phyloP scores from a whole-genome alignment of 2,329 filamentous ascomycete species.

The Paecilomyces dactylethromorphus region DNA sequence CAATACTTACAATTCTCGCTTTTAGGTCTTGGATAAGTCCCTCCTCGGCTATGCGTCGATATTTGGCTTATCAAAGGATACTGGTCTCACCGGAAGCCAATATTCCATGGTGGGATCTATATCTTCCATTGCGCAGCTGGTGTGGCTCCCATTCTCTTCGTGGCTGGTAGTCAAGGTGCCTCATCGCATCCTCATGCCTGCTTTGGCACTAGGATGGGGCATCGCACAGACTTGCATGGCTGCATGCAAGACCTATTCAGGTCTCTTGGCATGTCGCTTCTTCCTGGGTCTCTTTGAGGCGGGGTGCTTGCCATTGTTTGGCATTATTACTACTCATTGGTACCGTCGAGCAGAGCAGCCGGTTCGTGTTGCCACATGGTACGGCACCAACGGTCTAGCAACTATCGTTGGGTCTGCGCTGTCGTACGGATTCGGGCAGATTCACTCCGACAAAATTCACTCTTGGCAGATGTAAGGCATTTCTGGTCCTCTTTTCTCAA shows the following conservation, averaged over 20 bases:
- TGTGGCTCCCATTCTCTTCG: constrained; percentile 55
- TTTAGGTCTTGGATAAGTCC: constrained; percentile 50
- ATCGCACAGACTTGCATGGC: constrained; percentile 44
- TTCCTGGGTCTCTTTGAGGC: constrained; percentile 50
- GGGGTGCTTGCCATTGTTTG: constrained; percentile 42
- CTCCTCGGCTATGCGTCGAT: constrained; percentile 54
- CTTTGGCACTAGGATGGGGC: constrained; percentile 42
- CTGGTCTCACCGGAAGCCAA: constrained; percentile 45
- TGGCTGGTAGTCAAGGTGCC: constrained; percentile 57
- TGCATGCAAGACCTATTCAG: constrained; percentile 39
- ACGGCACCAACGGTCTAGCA: constrained; percentile 54
- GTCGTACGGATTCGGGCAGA: constrained; percentile 53
- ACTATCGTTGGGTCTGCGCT: constrained; percentile 52
- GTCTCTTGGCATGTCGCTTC: constrained; percentile 44
- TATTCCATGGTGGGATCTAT: constrained; percentile 55
- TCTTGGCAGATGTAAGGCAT: constrained; percentile 46
- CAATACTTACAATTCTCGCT: background rate
- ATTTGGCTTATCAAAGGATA: constrained; percentile 47
- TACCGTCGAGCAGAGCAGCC: constrained; percentile 54
- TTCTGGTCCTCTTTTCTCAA: background rate
- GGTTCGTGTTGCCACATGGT: constrained; percentile 59
- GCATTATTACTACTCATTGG: constrained; percentile 41
- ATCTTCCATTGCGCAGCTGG: constrained; percentile 53
- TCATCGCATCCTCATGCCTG: constrained; percentile 52
- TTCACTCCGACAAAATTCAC: constrained; percentile 36